Evolutionary conservation across 2,329 filamentous ascomycete species (phyloP).

Genomic region (Didymella sp.): DNA sequence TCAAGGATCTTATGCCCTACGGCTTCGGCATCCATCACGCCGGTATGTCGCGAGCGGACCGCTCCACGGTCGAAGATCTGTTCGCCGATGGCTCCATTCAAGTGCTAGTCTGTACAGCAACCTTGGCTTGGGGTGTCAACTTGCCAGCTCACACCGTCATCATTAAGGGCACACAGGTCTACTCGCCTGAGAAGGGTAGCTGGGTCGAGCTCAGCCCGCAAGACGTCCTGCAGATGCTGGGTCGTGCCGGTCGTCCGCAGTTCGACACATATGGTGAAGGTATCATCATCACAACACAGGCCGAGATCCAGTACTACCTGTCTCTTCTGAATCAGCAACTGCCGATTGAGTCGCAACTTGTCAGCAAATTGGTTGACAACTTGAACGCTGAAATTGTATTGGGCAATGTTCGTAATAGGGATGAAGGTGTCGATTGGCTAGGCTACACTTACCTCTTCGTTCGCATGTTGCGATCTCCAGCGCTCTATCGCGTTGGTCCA

Average conservation of each 20-base stretch:
- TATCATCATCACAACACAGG: constrained; percentile 96
- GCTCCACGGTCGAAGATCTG: constrained; percentile 92
- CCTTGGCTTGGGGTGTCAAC: constrained; percentile 99
- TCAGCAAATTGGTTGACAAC: constrained; percentile 92
- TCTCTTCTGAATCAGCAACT: constrained; percentile 96
- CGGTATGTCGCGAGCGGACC: constrained; percentile 94
- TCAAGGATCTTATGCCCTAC: constrained; percentile 94
- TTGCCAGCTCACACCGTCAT: constrained; percentile 96
- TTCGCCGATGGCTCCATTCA: constrained; percentile 92
- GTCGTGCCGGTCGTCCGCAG: constrained; percentile 93
- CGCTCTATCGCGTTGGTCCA: constrained; percentile 91
- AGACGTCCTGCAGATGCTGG: constrained; percentile 98
- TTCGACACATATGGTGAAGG: constrained; percentile 98
- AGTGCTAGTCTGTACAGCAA: constrained; percentile 95
- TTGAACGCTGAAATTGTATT: constrained; percentile 95
- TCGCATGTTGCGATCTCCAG: constrained; percentile 94
- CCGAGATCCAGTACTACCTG: constrained; percentile 95
- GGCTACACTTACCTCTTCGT: constrained; percentile 98
- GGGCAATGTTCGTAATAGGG: constrained; percentile 87
- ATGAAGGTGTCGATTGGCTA: constrained; percentile 98
- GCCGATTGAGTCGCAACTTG: constrained; percentile 95
- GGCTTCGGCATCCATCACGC: constrained; percentile 98
- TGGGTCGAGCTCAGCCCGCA: constrained; percentile 98
- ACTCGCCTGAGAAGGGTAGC: constrained; percentile 97
- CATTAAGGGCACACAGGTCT: constrained; percentile 98